Percentiles rank a stretch among this genome's conserved stretches.
Conservation (phyloP, 192 early-diverging fungal species). For the Phlyctochytrium bullatum region DNA sequence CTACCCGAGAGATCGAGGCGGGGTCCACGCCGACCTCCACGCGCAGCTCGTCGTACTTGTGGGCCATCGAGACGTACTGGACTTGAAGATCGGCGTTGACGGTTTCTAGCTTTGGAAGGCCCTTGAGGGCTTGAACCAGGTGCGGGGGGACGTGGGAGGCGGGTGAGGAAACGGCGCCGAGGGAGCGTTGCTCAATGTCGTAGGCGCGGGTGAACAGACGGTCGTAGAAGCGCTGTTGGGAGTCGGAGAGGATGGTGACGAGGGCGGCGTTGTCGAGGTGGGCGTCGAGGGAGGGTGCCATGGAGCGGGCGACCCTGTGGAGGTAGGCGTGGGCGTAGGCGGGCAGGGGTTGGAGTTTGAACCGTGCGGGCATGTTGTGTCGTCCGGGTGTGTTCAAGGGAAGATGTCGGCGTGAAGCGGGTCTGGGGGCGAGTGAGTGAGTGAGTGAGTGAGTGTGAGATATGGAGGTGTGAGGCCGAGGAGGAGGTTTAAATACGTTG, state of each 20-base stretch:
- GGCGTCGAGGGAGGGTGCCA: neutral
- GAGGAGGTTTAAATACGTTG: too few species aligned
- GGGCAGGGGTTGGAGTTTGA: neutral
- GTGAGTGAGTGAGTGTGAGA: too few species aligned
- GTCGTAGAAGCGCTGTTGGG: neutral
- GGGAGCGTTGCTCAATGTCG: neutral
- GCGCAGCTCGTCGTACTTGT: neutral
- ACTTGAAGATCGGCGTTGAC: neutral
- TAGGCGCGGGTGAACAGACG: neutral
- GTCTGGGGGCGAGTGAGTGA: too few species aligned
- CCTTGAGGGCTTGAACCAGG: too few species aligned
- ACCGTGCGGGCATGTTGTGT: neutral
- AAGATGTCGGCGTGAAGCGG: too few species aligned
- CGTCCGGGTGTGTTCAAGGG: too few species aligned
- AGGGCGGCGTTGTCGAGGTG: neutral
- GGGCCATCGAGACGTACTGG: neutral
- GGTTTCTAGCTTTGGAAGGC: too few species aligned
- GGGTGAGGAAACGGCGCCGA: too few species aligned
- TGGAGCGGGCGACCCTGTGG: neutral
- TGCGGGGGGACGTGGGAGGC: too few species aligned
- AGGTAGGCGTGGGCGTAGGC: neutral
- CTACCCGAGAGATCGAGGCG: neutral
- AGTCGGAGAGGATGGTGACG: neutral
- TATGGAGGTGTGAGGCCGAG: slow-evolving; percentile 1
- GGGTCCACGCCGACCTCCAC: neutral